Conservation (phyloP, 202 grass and related monocot species). For the Panicum virgatum region DNA sequence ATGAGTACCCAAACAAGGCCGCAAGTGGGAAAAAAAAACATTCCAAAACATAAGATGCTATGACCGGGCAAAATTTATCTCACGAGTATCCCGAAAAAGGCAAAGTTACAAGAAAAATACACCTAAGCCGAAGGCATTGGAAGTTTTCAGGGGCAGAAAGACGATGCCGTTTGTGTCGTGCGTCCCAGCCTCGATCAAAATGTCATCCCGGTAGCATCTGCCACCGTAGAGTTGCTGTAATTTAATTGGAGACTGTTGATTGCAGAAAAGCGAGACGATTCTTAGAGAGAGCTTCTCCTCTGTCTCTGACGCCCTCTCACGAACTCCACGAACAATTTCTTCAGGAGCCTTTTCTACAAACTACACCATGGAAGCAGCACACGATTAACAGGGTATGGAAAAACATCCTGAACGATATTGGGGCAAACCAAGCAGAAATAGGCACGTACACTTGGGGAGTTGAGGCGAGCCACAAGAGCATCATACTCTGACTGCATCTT, state of each 20-base stretch:
- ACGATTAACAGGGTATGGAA: neutral
- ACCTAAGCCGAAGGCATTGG: no score
- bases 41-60: no score
- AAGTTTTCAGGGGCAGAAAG: no score
- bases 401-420: neutral
- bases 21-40: no score
- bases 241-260: constrained; percentile 50
- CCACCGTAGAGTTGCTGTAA: neutral
- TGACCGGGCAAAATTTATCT: no score
- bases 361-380: constrained; percentile 40
- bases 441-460: constrained; percentile 63
- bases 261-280: constrained; percentile 74
- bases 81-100: no score
- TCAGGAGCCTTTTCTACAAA: constrained; percentile 89
- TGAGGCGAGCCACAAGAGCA: constrained; percentile 71
- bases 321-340: constrained; percentile 82
- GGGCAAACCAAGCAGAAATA: constrained; percentile 29
- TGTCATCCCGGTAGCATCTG: neutral
- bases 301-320: constrained; percentile 78
- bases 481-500: constrained; percentile 98
- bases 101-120: no score
- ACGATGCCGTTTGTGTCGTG: no score
- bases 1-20: no score
- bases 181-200: constrained; percentile 48
- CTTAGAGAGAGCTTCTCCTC: constrained; percentile 91